Conservation (phyloP, 2,329 filamentous ascomycete species). For the Nothophaeocryptopus gaeumannii region DNA sequence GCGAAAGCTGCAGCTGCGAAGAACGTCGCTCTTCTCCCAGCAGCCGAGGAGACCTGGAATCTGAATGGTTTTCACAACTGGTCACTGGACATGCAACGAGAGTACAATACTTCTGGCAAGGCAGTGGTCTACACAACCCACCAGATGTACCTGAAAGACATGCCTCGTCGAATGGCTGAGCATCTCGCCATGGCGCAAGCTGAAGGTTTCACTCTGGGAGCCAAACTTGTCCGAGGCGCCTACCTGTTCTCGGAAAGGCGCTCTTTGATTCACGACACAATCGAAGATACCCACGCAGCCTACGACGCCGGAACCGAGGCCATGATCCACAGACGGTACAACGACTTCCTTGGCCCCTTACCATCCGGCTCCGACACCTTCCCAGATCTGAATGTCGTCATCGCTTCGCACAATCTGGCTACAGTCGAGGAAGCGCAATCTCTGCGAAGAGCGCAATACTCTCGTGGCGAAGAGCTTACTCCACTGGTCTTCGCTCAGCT, state of each 20-base stretch:
- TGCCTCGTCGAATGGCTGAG: conserved; percentile 16
- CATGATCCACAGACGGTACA: conserved; percentile 64
- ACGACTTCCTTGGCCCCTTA: conserved; percentile 48
- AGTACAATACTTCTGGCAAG: conserved; percentile 48
- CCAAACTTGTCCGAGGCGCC: conserved; percentile 58
- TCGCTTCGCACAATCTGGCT: conserved; percentile 79
- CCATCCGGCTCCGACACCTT: conserved; percentile 34
- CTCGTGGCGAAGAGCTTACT: conserved; percentile 42
- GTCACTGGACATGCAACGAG: conserved; percentile 72
- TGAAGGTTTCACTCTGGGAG: conserved; percentile 52
- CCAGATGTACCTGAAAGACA: conserved; percentile 54
- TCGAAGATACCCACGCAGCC: conserved; percentile 54
- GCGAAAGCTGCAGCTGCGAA: conserved; percentile 68
- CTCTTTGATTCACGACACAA: conserved; percentile 53
- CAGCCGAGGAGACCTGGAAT: conserved; percentile 78
- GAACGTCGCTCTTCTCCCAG: conserved; percentile 73
- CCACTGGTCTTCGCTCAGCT: conserved; percentile 70
- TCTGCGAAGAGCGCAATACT: conserved; percentile 48
- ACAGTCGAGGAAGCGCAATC: conserved; percentile 59
- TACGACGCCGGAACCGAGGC: conserved; percentile 71
- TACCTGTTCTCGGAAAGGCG: conserved; percentile 54
- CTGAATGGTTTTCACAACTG: conserved; percentile 79
- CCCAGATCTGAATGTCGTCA: conserved; percentile 57
- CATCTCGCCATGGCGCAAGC: conserved; percentile 48
- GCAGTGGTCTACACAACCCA: conserved; percentile 71